Evolutionary conservation across 192 early-diverging fungal species (phyloP), one percentile per base, ranked within the genome.

Genomic region (Linnemannia elongata): DNA sequence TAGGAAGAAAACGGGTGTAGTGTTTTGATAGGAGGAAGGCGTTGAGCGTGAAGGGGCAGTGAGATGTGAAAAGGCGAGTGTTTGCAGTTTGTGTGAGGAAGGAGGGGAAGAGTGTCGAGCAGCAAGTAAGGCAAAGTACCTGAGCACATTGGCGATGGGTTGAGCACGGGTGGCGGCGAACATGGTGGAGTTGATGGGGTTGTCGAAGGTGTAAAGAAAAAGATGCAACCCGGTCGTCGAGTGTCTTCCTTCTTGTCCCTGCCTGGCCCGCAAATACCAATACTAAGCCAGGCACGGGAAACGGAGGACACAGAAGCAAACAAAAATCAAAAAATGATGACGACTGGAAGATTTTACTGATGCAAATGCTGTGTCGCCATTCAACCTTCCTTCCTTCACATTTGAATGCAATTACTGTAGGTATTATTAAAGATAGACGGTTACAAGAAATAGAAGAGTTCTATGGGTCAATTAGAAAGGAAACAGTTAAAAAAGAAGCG

Each of bases 101-200:
- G 57, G 9, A 18, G 42, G 27, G n/a, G 49, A 10, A 55, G 66
- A n/a, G 42, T 35, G 17, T 41, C 10, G 39, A 49, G 39, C 9
- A 7, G 35, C 24, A 17, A 33, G n/a, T 33, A 27, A 17, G 7
- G 39, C 17, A 38, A 72, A 81, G 79, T 87, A 87, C 85, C 85
- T 87, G 72, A 87, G 79, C 79, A 75, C 85, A 36, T 79, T 81
- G 79, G 76, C 79, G 78, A 70, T 76, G 82, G 80, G 77, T 76
- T 85, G 82, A 54, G 78, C 82, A 84, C 82, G 87, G 44, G 87
- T 83, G 44, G 82, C 60, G 30, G 60, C 82, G 79, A 86, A 86
- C 83, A 86, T 86, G 83, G 60, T 76, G 74, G 60, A 30, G 74
- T 22, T 22, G 41, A 55, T 42, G 72, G 68, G 42, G 36, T 22